Conservation (phyloP, 345 rosid species). For the Gossypium arboreum region DNA sequence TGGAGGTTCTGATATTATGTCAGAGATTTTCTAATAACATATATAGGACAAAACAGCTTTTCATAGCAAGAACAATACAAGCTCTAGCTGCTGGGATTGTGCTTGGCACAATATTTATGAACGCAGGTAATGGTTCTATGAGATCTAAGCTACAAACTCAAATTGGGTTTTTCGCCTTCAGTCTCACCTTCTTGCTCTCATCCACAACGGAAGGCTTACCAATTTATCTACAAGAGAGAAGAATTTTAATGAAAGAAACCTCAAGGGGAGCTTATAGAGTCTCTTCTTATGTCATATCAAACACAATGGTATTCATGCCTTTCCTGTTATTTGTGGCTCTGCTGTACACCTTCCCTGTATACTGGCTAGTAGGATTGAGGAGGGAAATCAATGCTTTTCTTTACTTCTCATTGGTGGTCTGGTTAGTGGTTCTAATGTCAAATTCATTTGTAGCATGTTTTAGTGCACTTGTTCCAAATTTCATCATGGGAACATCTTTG, state of each 20-base stretch:
- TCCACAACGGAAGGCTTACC: not conserved
- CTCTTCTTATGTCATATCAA: slow-evolving; percentile 3
- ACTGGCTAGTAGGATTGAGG: not conserved
- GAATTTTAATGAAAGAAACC: slow-evolving; percentile 2
- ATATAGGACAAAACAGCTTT: slow-evolving; percentile 72
- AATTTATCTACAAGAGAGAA: not conserved
- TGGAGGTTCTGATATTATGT: not conserved
- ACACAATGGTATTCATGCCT: not conserved
- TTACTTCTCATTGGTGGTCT: not conserved
- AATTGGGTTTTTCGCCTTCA: slow-evolving; percentile 2
- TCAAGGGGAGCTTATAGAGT: slow-evolving; percentile 5
- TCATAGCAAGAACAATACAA: slow-evolving; percentile 66
- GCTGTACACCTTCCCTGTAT: not conserved
- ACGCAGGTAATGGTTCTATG: not conserved
- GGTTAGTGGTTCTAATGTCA: not conserved
- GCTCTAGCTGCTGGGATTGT: slow-evolving; percentile 64
- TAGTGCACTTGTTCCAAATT: not conserved
- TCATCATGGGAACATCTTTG: not conserved
- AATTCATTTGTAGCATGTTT: not conserved
- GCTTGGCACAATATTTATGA: slow-evolving; percentile 63
- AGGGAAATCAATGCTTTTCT: not conserved
- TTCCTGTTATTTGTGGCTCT: slow-evolving; percentile 3
- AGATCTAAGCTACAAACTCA: not conserved
- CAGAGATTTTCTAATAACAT: slow-evolving; percentile 47
- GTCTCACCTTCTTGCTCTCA: slow-evolving; percentile 4